A percentile compares a stretch with the other conserved stretches of the same genome.
Conservation (phyloP, 495 filamentous ascomycete genomes). For the Aspergillus sclerotiicarbonarius region DNA sequence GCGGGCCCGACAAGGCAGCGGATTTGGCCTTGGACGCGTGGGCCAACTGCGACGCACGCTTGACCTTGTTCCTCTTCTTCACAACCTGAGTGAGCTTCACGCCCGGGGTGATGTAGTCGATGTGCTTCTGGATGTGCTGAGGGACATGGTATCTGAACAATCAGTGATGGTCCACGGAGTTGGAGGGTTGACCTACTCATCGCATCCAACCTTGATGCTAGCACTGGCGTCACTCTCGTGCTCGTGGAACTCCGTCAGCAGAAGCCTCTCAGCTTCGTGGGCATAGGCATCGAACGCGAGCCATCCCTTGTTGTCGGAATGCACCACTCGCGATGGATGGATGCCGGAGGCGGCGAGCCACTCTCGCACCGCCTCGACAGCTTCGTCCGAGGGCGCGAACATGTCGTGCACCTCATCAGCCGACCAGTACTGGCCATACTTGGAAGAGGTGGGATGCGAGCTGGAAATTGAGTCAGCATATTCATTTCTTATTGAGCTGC, state of each 20-base stretch:
- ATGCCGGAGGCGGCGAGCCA: conserved; percentile 52
- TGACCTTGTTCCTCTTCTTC: conserved; percentile 26
- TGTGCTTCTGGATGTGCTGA: conserved; percentile 43
- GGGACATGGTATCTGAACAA: conserved; percentile 51
- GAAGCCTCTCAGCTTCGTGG: conserved; percentile 54
- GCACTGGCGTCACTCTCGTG: conserved; percentile 48
- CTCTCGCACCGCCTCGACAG: conserved; percentile 41
- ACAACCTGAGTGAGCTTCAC: conserved; percentile 44
- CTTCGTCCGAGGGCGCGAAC: conserved; percentile 47
- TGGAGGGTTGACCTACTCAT: conserved; percentile 23
- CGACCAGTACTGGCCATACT: conserved; percentile 56
- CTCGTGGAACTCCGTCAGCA: conserved; percentile 57
- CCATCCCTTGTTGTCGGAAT: conserved; percentile 54
- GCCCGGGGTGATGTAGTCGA: conserved; percentile 60
- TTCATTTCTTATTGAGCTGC: too few relatives aligned
- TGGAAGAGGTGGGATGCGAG: conserved; percentile 41
- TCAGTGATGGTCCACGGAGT: conserved; percentile 5
- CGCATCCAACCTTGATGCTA: conserved; percentile 50
- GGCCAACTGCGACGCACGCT: conserved; percentile 19
- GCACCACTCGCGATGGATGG: conserved; percentile 40
- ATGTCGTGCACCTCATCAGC: conserved; percentile 51
- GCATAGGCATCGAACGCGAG: conserved; percentile 56
- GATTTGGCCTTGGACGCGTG: conserved; percentile 28
- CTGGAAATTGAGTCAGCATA: conserved; percentile 12
- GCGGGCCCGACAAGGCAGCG: conserved; percentile 29